phyloP scores from a whole-genome alignment of 306 rosid genomes.

The Cucurbita argyrosperma region DNA sequence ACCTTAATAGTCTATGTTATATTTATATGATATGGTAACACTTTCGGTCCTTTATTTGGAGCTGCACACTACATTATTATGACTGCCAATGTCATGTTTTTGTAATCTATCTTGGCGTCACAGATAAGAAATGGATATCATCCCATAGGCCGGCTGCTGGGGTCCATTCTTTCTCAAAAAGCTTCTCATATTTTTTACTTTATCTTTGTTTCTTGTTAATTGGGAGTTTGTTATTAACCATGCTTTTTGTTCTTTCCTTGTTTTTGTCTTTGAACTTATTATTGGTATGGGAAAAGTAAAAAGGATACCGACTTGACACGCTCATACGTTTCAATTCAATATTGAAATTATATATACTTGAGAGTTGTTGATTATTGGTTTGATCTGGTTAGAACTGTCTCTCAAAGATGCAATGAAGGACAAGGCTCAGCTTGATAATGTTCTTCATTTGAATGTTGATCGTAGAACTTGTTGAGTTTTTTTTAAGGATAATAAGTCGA shows the following conservation, averaged over 20 bases:
- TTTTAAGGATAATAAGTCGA: background rate
- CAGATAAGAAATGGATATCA: constrained; percentile 21
- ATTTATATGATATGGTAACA: background rate
- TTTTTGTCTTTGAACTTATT: background rate
- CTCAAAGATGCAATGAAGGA: background rate
- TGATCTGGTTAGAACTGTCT: background rate
- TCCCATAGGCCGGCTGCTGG: constrained; percentile 32
- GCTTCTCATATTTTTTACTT: background rate
- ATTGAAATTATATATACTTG: background rate
- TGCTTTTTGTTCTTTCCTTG: background rate
- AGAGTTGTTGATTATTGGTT: background rate
- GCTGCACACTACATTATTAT: constrained; percentile 6
- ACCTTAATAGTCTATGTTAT: background rate
- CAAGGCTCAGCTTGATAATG: background rate
- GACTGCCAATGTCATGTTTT: constrained; percentile 7
- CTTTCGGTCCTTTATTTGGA: constrained; percentile 10
- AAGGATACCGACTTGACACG: background rate
- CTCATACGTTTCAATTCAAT: background rate
- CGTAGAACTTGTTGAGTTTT: background rate
- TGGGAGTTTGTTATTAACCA: background rate
- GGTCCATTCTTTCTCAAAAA: constrained; percentile 13
- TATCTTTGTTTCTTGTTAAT: background rate
- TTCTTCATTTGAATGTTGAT: background rate
- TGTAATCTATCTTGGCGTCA: constrained; percentile 31
- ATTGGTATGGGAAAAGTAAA: background rate